Base-by-base conservation (phyloP, 306 rosid species). In the Sicyos baderoa region DNA sequence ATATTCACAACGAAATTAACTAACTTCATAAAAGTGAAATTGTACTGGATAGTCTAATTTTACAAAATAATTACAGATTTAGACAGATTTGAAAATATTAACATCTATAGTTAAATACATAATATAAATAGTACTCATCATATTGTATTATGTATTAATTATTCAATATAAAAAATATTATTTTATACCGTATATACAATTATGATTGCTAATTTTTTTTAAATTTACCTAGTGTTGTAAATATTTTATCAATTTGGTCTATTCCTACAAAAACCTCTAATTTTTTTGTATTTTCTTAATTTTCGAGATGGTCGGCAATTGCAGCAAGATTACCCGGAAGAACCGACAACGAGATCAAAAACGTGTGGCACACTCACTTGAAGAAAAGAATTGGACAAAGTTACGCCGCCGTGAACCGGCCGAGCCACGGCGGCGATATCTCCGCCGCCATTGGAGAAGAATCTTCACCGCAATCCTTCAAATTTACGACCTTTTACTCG, bases 301-400 rank as follows among this genome's bases (percentile, higher is more conserved):
- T 58, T 35, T 79, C 52, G 77, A 92, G 97, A 82, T 92, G 97
- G 97, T 92, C 97, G 4, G 81, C 86, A 7, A 92, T 92, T 25
- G 96, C 97, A 17, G 90, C 93, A 0, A 87, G 71, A 59, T 74
- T 92, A 73, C 96, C 96, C 0, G 97, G 97, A 0, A 79, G 97
- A 37, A 89, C 97, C 11, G 97, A 92, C 75, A 92, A 92, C 23
- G 96, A 92, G 54, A 89, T 92, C 6, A 92, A 92, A 74, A 92
- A 92, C 66, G 95, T 92, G 12, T 92, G 97, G 97, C 92, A 92
- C 81, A 89, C 97, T 51, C 95, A 87, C 62, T 75, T 92, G 80
- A 92, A 92, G 77, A 92, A 87, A 81, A 92, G 82, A 29, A 3
- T 3, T 29, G 35, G 35, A 29, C 35, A 29, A 29, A 76, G 74